phyloP scores from a whole-genome alignment of 352 stramenopile genomes.

The Phytophthora crassamura region DNA sequence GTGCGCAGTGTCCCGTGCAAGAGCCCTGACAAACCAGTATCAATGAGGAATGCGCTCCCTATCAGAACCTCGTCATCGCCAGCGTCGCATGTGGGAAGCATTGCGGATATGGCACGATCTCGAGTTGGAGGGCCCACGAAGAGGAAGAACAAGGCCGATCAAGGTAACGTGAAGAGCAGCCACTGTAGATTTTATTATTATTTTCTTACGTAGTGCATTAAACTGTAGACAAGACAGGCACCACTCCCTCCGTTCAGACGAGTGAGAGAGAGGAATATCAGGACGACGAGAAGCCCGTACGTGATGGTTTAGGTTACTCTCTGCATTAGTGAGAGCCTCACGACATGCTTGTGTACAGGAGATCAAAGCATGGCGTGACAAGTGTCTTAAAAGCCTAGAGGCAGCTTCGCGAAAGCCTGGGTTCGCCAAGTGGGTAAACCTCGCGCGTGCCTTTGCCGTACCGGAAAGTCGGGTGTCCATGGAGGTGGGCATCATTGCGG shows the following conservation, averaged over 20 bases:
- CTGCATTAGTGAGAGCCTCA: not conserved
- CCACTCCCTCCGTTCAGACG: conserved; percentile 15
- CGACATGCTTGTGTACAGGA: conserved; percentile 31
- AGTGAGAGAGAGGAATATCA: conserved; percentile 10
- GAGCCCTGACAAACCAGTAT: conserved; percentile 34
- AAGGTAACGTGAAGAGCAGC: conserved; percentile 4
- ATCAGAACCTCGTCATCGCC: conserved; percentile 13
- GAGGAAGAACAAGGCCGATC: conserved; percentile 14
- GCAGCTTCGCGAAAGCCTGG: conserved; percentile 33
- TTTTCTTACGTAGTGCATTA: not conserved
- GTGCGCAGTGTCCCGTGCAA: conserved; percentile 48
- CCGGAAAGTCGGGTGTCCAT: conserved; percentile 26
- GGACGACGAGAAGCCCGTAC: conserved; percentile 31
- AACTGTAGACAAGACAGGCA: not conserved
- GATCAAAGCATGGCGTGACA: conserved; percentile 42
- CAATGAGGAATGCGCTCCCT: not conserved
- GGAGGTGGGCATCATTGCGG: conserved; percentile 33
- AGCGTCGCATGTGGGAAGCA: conserved; percentile 19
- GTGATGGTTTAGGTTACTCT: not conserved
- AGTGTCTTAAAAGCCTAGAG: conserved; percentile 48
- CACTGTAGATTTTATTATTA: not conserved
- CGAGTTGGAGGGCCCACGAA: not conserved
- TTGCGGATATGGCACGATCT: conserved; percentile 18
- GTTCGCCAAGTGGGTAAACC: conserved; percentile 46
- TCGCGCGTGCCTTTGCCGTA: conserved; percentile 48